Percentiles rank a stretch among this genome's conserved stretches.
These are phyloP conservation scores for Castanea crenata DNA, from an alignment of 306 rosid genomes.

Conservation along the genomic window DNA sequence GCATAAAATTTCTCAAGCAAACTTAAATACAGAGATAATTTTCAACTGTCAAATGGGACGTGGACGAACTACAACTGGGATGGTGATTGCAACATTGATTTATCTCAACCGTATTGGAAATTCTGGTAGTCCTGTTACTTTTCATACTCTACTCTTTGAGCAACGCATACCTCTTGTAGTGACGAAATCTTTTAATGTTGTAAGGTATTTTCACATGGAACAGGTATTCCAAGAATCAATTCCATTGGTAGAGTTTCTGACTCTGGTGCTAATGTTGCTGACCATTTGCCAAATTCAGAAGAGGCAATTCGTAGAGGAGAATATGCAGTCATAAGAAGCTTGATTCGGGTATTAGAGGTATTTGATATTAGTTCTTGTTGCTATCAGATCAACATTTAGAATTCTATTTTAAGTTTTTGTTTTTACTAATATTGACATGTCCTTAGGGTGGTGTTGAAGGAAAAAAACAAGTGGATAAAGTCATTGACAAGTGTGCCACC, in stretches of 20 bases:
- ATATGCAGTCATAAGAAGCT: conserved; percentile 83
- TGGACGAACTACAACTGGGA: conserved; percentile 91
- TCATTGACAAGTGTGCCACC: conserved; percentile 85
- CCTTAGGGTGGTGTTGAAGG: conserved; percentile 92
- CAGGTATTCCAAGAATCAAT: conserved; percentile 80
- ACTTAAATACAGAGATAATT: conserved; percentile 67
- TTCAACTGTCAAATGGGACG: conserved; percentile 99
- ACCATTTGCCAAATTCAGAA: conserved; percentile 67
- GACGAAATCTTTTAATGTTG: background rate
- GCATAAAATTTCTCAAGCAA: conserved; percentile 72
- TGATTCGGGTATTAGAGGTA: conserved; percentile 93
- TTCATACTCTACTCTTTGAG: conserved; percentile 16
- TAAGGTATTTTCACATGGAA: conserved; percentile 25
- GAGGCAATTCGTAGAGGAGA: conserved; percentile 93
- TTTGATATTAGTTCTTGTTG: conserved; percentile 21
- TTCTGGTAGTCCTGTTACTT: conserved; percentile 51
- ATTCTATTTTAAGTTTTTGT: conserved; percentile 8
- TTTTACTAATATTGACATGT: conserved; percentile 24
- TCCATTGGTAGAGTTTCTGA: conserved; percentile 71
- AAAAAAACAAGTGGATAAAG: conserved; percentile 92
- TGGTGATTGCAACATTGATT: conserved; percentile 89
- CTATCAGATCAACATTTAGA: conserved; percentile 2
- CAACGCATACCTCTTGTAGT: background rate
- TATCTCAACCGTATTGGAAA: conserved; percentile 82
- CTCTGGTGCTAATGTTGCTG: conserved; percentile 47